Base-by-base conservation (phyloP, 345 rosid species). In the Lumnitzera racemosa region DNA sequence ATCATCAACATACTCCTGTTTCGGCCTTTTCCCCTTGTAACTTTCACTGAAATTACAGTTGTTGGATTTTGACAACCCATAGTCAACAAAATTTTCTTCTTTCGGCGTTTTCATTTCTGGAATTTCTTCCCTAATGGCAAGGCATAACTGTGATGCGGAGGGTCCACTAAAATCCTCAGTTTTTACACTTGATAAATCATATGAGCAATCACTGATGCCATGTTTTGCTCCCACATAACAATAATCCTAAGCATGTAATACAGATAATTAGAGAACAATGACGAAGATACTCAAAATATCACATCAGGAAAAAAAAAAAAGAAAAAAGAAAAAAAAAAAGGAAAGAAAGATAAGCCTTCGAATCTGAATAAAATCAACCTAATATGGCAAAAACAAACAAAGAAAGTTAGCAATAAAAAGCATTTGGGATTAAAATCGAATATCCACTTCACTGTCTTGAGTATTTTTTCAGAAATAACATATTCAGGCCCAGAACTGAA, bases 71-170 rank as follows among this genome's bases (percentile, higher is more conserved):
- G 82, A 61, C 50, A 43, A 14, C 50, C 53, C 69, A 54, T 59
- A 56, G 52, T 75, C 72, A 61, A 66, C 65, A 11, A 51, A 59
- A 61, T 65, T 49, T 72, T 81, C 90, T 69, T 87, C 81, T 76
- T 83, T 92, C 48, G 78, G 84, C 62, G 87, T 78, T 74, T 89
- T 92, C 62, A 89, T 85, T 66, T 68, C 76, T 24, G 57, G 73
- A 70, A 67, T 64, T 64, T 81, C 82, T 56, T 75, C 79, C 51
- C 20, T 8, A 48, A 57, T 68, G 24, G 16, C 49, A 63, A 55
- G 56, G 17, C 66, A 61, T 13, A 67, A 46, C 31, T 24, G 65
- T 15, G 67, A 41, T 0, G 58, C 23, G 47, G 59, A 58, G 65
- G 70, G 71, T 67, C 74, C 71, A 63, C 53, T 61, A 47, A 65